phyloP scores from a whole-genome alignment of 2,329 filamentous ascomycete genomes.

The Stachybotrys elegans region DNA sequence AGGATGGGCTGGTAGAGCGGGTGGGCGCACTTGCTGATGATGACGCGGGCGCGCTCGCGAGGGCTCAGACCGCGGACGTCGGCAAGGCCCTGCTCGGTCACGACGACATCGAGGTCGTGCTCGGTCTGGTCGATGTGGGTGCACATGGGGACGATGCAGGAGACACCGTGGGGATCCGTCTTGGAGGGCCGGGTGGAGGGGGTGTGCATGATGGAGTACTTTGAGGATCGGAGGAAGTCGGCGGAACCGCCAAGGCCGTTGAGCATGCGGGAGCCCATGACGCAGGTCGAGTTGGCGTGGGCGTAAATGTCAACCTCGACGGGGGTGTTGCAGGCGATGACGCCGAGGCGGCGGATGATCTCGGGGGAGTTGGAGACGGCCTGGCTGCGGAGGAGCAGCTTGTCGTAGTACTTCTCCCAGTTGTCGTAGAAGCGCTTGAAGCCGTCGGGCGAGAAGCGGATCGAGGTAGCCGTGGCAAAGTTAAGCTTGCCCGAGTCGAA shows the following conservation, averaged over 20 bases:
- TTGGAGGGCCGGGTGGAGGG: slow-evolving; percentile 76
- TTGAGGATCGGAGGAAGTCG: slow-evolving; percentile 73
- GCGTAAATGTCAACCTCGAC: slow-evolving; percentile 94
- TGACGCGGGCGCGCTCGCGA: slow-evolving; percentile 73
- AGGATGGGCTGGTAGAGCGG: slow-evolving; percentile 81
- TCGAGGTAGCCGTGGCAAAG: slow-evolving; percentile 84
- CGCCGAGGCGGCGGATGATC: slow-evolving; percentile 80
- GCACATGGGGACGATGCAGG: slow-evolving; percentile 89
- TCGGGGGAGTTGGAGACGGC: slow-evolving; percentile 85
- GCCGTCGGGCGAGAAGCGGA: slow-evolving; percentile 85
- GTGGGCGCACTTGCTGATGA: slow-evolving; percentile 83
- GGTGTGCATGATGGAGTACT: slow-evolving; percentile 93
- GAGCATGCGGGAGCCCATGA: slow-evolving; percentile 83
- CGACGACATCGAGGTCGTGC: slow-evolving; percentile 85
- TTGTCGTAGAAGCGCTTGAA: slow-evolving; percentile 88
- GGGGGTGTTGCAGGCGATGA: slow-evolving; percentile 93
- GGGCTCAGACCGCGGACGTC: slow-evolving; percentile 80
- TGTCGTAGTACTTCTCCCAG: slow-evolving; percentile 75
- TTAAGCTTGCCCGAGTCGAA: slow-evolving; percentile 85
- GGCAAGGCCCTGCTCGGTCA: slow-evolving; percentile 70
- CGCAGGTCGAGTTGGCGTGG: slow-evolving; percentile 85
- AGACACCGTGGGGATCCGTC: slow-evolving; percentile 75
- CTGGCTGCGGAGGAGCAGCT: slow-evolving; percentile 82
- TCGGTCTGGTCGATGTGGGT: slow-evolving; percentile 91
- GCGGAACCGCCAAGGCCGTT: slow-evolving; percentile 79